Evolutionary conservation across 2,329 filamentous ascomycete species (phyloP).

Genomic region (Acephala macrosclerotiorum): DNA sequence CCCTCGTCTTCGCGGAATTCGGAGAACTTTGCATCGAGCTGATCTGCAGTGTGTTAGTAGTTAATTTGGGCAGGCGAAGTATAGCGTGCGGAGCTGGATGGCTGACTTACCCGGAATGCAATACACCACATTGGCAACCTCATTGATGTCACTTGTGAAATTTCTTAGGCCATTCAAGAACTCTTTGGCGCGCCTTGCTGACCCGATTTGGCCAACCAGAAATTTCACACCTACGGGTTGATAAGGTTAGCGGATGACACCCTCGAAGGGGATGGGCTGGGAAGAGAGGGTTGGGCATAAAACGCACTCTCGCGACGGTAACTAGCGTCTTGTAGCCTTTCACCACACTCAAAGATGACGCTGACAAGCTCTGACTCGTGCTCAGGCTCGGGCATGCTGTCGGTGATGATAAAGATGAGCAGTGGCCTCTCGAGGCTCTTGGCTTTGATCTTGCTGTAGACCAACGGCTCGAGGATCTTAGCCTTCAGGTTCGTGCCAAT

Average conservation of each 20-base stretch:
- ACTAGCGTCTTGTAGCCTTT: too few relatives aligned
- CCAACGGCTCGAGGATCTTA: background rate
- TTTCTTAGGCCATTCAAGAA: background rate
- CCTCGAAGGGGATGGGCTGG: background rate
- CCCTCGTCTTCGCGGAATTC: background rate
- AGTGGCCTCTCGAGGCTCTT: background rate
- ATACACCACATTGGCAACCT: background rate
- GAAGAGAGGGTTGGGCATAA: too few relatives aligned
- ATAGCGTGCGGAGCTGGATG: too few relatives aligned
- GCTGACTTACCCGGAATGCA: background rate
- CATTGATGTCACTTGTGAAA: background rate
- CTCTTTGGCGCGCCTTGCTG: background rate
- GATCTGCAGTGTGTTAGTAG: background rate
- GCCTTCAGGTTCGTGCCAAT: background rate
- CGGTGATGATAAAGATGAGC: background rate
- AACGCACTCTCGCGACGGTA: background rate
- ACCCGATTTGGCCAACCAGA: background rate
- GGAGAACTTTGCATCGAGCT: background rate
- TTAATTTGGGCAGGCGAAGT: too few relatives aligned
- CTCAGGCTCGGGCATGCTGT: background rate
- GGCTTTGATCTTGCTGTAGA: background rate
- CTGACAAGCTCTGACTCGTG: too few relatives aligned
- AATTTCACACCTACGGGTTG: background rate
- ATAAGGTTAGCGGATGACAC: too few relatives aligned
- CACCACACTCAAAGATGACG: too few relatives aligned